Evolutionary conservation across 176 grass and related monocot species (phyloP).

Genomic region (Rhynchospora pubera): DNA sequence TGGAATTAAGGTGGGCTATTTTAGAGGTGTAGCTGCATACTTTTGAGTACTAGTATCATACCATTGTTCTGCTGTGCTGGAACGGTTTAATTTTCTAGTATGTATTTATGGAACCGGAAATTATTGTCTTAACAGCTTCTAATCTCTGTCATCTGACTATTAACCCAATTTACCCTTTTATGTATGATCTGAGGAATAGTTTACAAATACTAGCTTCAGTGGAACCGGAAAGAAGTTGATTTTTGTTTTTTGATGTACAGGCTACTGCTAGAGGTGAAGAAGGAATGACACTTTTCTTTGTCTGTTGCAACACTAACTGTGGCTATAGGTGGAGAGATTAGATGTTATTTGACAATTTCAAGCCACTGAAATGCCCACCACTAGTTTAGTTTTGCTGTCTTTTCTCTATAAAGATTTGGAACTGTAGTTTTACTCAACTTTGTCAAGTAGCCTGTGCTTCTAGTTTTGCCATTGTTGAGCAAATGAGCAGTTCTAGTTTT

Average conservation of each 20-base stretch:
- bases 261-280: conserved; percentile 36
- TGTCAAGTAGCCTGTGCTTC: not conserved
- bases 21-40: not conserved
- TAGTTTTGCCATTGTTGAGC: not conserved
- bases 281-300: conserved; percentile 43
- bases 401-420: not conserved
- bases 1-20: not conserved
- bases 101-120: not conserved
- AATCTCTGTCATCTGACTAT: not conserved
- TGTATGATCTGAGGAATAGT: not conserved
- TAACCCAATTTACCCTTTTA: not conserved
- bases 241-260: conserved; percentile 14
- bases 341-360: not conserved
- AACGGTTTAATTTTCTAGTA: not conserved
- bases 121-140: not conserved
- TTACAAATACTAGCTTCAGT: not conserved
- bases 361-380: not conserved
- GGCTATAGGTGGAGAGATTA: conserved; percentile 42
- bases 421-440: not conserved
- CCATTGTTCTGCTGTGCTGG: not conserved
- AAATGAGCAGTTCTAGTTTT: not conserved
- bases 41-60: not conserved
- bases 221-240: not conserved
- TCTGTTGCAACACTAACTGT: conserved; percentile 32
- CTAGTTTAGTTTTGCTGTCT: not conserved